These are phyloP conservation scores for Suillus fuscotomentosus DNA, from an alignment of 768 basidiomycete genomes.

Conservation along the genomic window DNA sequence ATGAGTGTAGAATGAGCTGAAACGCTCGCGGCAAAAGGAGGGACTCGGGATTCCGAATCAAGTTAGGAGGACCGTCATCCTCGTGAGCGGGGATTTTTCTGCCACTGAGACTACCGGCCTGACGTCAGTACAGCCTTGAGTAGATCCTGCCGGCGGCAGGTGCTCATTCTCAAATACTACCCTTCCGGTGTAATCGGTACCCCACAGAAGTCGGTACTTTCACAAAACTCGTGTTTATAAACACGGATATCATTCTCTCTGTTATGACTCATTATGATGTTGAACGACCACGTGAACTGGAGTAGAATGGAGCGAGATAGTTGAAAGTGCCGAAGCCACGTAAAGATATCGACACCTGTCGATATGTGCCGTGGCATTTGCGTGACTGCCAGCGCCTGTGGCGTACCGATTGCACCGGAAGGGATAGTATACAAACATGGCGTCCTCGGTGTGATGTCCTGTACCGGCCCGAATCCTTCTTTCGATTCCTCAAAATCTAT, in stretches of 20 bases:
- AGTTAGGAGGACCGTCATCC: constrained; percentile 7
- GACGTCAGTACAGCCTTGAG: neutral
- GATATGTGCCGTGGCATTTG: too few relatives aligned
- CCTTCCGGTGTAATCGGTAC: too few relatives aligned
- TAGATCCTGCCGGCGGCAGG: neutral
- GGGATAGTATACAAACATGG: neutral
- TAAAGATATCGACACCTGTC: too few relatives aligned
- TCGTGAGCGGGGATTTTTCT: neutral
- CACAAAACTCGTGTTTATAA: too few relatives aligned
- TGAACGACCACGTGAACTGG: too few relatives aligned
- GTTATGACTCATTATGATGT: too few relatives aligned
- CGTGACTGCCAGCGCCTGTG: too few relatives aligned
- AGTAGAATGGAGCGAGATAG: too few relatives aligned
- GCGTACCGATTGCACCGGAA: too few relatives aligned
- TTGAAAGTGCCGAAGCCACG: too few relatives aligned
- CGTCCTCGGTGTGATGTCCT: neutral
- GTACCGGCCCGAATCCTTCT: neutral
- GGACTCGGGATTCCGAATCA: constrained; percentile 11
- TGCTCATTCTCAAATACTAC: neutral
- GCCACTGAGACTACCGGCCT: neutral
- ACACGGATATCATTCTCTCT: too few relatives aligned
- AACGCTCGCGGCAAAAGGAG: constrained; percentile 13
- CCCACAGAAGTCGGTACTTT: too few relatives aligned
- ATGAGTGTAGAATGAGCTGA: constrained; percentile 12
- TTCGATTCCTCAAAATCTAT: neutral